Evolutionary conservation across 164 flowering plant species (phyloP).

Genomic region (Magnolia changhungtana): DNA sequence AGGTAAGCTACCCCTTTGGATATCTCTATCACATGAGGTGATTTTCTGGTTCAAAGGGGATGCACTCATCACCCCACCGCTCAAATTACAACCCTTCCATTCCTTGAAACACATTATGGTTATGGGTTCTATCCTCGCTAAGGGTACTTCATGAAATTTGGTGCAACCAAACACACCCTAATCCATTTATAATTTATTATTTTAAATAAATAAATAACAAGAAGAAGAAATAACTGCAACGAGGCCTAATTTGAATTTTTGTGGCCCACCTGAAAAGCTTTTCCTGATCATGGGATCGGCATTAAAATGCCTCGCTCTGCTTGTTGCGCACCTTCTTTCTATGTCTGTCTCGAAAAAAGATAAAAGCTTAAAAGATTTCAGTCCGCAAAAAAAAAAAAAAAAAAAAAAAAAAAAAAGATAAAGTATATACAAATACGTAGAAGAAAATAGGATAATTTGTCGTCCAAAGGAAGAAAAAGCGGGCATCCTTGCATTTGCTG

Average conservation of each 20-base stretch:
- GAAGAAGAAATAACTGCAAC: not conserved
- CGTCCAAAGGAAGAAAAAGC: too few relatives aligned
- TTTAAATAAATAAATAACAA: too few relatives aligned
- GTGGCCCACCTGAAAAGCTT: constrained; percentile 51
- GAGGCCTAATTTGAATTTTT: not conserved
- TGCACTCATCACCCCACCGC: not conserved
- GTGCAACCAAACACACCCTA: too few relatives aligned
- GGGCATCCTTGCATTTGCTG: too few relatives aligned
- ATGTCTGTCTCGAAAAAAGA: constrained; percentile 27
- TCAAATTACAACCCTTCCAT: not conserved
- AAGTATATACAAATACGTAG: not conserved
- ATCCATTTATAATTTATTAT: too few relatives aligned
- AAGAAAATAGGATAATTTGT: too few relatives aligned
- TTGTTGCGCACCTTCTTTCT: constrained; percentile 33
- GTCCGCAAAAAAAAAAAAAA: not conserved
- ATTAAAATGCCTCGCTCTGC: constrained; percentile 41
- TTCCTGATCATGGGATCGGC: constrained; percentile 36
- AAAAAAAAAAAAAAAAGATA: not conserved
- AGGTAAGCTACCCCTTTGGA: constrained; percentile 56
- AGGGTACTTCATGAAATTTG: too few relatives aligned
- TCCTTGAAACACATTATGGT: not conserved
- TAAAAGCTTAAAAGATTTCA: not conserved
- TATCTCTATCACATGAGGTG: constrained; percentile 11
- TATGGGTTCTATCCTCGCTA: not conserved
- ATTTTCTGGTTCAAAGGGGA: not conserved